Evolutionary conservation across 768 basidiomycete genomes (phyloP).

Genomic region (Hygrophoropsis aurantiaca): DNA sequence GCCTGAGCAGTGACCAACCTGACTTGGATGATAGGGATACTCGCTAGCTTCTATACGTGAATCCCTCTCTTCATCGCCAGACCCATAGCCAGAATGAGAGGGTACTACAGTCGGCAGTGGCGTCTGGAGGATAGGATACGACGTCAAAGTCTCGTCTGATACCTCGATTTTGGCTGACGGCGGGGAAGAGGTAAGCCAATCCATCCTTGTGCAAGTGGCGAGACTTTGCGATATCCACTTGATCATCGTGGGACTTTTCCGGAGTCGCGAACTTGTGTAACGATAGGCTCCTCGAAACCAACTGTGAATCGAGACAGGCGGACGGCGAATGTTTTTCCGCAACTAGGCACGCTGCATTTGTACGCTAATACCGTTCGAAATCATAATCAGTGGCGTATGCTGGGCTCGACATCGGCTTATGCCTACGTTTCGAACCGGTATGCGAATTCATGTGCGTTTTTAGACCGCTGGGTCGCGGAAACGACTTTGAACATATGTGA

Average conservation of each 20-base stretch:
- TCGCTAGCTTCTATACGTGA: slow-evolving; percentile 27
- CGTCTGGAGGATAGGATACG: slow-evolving; percentile 33
- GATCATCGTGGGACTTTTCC: slow-evolving; percentile 35
- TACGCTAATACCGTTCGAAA: slow-evolving; percentile 15
- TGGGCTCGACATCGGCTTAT: neutral
- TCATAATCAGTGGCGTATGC: slow-evolving; percentile 7
- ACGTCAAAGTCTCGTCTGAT: slow-evolving; percentile 17
- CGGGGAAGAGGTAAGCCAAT: slow-evolving; percentile 21
- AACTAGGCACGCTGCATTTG: slow-evolving; percentile 57
- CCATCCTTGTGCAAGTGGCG: slow-evolving; percentile 27
- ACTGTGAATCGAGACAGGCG: slow-evolving; percentile 50
- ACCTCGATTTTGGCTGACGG: slow-evolving; percentile 18
- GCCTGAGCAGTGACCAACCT: slow-evolving; percentile 20
- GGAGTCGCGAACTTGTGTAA: slow-evolving; percentile 41
- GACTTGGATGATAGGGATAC: slow-evolving; percentile 34
- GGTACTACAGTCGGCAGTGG: slow-evolving; percentile 37
- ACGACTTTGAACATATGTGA: slow-evolving; percentile 41
- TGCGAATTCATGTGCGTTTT: slow-evolving; percentile 56
- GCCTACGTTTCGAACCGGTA: slow-evolving; percentile 49
- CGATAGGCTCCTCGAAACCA: slow-evolving; percentile 46
- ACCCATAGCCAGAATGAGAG: slow-evolving; percentile 25
- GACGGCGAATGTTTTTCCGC: slow-evolving; percentile 70
- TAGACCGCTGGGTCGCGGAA: slow-evolving; percentile 52
- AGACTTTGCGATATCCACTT: slow-evolving; percentile 44
- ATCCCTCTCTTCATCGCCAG: slow-evolving; percentile 34